Base-by-base conservation (phyloP, 345 rosid species). In the Pugionium dolabratum region DNA sequence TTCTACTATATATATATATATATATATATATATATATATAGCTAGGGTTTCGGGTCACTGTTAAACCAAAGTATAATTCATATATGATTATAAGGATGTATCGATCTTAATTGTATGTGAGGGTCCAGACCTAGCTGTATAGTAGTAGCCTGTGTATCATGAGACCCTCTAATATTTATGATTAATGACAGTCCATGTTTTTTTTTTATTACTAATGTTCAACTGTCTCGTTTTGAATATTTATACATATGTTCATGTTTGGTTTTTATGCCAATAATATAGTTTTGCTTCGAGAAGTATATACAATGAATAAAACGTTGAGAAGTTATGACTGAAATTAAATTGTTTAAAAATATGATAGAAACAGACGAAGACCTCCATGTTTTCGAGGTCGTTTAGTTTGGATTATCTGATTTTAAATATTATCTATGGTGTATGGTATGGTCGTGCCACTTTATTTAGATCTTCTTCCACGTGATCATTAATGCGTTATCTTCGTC, bases 51-150 rank as follows among this genome's bases (percentile, higher is more conserved):
- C 64, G 41, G 69, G 56, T 62, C 69, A 59, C 60, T 67, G 48
- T 45, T 59, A 59, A 67, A 44, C 71, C 67, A 64, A 42, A 55
- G 65, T 65, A 64, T 72, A 72, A 40, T 25, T 45, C 40, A 28
- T 60, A 54, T 37, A 18, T 18, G 18, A 18, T 18, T 18, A 18
- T 18, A 68, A 52, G 53, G 55, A 63, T 66, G 42, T 73, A 51
- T 52, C 35, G 32, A 65, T 66, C 31, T 67, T 67, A 74, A 54
- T 61, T 67, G 54, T 67, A 67, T 54, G 47, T 30, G 77, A 67
- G 73, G 69, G 54, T 67, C 77, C 73, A 67, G 73, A 61, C 69
- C 46, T 74, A 73, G 77, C 73, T 67, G 64, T 62, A 67, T 74
- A 66, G 62, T 74, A 67, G 69, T 74, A 67, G 69, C 69, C 69